Evolutionary conservation across 1,284 basidiomycete genomes (phyloP), one percentile per base, ranked within the genome.

Genomic region (Rhodotorula sp.): DNA sequence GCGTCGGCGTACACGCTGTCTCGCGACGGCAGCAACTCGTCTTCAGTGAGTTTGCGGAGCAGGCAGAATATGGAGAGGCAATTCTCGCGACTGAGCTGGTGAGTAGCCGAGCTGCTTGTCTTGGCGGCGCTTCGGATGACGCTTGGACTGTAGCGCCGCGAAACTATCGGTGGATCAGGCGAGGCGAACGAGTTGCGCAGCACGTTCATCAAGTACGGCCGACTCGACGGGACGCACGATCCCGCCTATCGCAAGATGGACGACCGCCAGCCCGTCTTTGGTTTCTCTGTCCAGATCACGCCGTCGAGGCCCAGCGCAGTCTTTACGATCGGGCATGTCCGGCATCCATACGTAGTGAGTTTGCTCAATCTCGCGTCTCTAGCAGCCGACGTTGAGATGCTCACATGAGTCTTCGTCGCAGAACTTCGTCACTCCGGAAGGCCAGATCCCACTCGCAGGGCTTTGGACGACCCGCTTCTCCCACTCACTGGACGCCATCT

Each of bases 31-130:
- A 68, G n/a, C 57, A 66, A 36, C 59, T 63, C 1, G 19, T 55
- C 6, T 76, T 73, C 34, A 59, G 63, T 22, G 74, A 76, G 46
- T 32, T 51, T 10, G 60, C 63, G 1, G 72, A 76, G 46, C 74
- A 74, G 19, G 70, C 74, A 1, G 67, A 71, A 34, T 74, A 69
- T 57, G 75, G 73, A 1, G 29, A 39, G 10, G 70, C 71, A 2
- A 65, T 74, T 2, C 75, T 75, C 58, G 73, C 75, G 0, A 74
- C 71, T 0, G 62, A 70, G 27, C 65, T 71, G 51, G 74, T 72
- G 22, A 52, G 71, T 52, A 22, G 2, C 10, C 3, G 5, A 30
- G 15, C 30, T 19, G 7, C 27, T 51, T 13, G 22, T n/a, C 44
- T 29, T 46, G 19, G 22, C 20, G 30, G n/a, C 36, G 24, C 39